phyloP scores from a whole-genome alignment of 208 protist genomes.

The Trypanosoma grayi region DNA sequence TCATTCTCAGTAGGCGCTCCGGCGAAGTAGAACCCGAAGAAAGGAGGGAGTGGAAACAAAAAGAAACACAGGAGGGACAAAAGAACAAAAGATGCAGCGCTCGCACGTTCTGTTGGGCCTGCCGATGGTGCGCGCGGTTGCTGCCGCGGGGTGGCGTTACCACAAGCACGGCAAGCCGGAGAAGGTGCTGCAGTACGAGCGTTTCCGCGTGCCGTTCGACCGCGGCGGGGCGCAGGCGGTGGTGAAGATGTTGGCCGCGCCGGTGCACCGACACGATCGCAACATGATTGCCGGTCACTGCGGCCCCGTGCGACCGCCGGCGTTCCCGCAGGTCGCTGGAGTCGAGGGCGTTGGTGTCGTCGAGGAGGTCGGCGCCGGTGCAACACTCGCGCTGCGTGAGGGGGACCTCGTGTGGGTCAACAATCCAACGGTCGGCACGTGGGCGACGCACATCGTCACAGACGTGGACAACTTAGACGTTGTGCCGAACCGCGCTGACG shows the following conservation, averaged over 20 bases:
- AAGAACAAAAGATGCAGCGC: constrained; percentile 12
- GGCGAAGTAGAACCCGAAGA: background rate
- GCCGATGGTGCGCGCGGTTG: constrained; percentile 71
- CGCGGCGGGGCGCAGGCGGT: constrained; percentile 82
- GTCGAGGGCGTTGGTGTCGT: constrained; percentile 96
- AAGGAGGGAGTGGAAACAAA: background rate
- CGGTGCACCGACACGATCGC: constrained; percentile 96
- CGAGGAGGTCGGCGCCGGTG: constrained; percentile 87
- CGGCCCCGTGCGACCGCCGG: constrained; percentile 29
- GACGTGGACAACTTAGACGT: constrained; percentile 81
- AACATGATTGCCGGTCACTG: constrained; percentile 93
- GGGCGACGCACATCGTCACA: constrained; percentile 89
- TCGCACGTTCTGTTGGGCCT: constrained; percentile 21
- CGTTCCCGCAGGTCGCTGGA: constrained; percentile 37
- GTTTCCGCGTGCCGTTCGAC: constrained; percentile 83
- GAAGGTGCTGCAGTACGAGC: constrained; percentile 83
- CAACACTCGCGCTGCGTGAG: constrained; percentile 63
- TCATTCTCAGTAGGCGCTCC: too few species aligned
- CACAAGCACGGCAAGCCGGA: constrained; percentile 67
- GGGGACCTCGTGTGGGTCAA: constrained; percentile 95
- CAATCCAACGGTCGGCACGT: constrained; percentile 85
- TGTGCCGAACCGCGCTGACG: constrained; percentile 83
- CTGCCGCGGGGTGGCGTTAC: constrained; percentile 86
- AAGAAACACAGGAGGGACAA: background rate
- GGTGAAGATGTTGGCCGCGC: constrained; percentile 94